Conservation (phyloP, 2,329 filamentous ascomycete genomes). For the Aspergillus sclerotialis region DNA sequence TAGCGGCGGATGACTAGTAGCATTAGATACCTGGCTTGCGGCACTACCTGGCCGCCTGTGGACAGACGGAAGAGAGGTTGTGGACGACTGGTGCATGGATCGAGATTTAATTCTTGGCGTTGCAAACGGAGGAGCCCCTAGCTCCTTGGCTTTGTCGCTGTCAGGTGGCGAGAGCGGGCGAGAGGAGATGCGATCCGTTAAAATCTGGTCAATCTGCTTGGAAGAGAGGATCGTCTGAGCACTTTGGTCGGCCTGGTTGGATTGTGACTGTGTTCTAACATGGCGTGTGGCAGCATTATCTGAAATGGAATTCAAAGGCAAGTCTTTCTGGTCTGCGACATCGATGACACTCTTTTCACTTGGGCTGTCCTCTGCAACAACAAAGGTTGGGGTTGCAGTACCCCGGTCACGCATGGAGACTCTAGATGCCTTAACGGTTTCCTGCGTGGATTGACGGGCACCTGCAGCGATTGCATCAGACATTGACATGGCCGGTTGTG, state of each 20-base stretch:
- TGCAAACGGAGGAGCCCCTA: constrained; percentile 27
- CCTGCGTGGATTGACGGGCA: too few relatives aligned
- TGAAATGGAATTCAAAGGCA: constrained; percentile 58
- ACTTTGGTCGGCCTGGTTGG: constrained; percentile 58
- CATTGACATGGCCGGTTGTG: constrained; percentile 39
- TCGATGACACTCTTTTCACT: constrained; percentile 44
- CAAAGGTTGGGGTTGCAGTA: constrained; percentile 20
- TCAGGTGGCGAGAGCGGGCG: constrained; percentile 27
- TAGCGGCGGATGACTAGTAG: constrained; percentile 59
- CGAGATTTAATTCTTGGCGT: constrained; percentile 30
- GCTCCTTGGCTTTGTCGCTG: constrained; percentile 22
- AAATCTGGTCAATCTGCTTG: constrained; percentile 68
- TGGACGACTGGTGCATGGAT: constrained; percentile 25
- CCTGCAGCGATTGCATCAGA: too few relatives aligned
- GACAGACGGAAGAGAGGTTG: constrained; percentile 23
- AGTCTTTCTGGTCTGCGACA: constrained; percentile 28
- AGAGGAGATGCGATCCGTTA: constrained; percentile 48
- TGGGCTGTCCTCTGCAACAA: constrained; percentile 59
- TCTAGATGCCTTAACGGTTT: too few relatives aligned
- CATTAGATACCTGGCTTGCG: constrained; percentile 54
- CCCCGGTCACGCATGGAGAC: too few relatives aligned
- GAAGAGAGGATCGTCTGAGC: constrained; percentile 82
- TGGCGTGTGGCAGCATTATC: constrained; percentile 42
- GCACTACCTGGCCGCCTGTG: constrained; percentile 63
- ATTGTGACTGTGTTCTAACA: constrained; percentile 17